A percentile compares a stretch with the other conserved stretches of the same genome.
Conservation (phyloP, 768 basidiomycete genomes). For the Termitomyces sp. region DNA sequence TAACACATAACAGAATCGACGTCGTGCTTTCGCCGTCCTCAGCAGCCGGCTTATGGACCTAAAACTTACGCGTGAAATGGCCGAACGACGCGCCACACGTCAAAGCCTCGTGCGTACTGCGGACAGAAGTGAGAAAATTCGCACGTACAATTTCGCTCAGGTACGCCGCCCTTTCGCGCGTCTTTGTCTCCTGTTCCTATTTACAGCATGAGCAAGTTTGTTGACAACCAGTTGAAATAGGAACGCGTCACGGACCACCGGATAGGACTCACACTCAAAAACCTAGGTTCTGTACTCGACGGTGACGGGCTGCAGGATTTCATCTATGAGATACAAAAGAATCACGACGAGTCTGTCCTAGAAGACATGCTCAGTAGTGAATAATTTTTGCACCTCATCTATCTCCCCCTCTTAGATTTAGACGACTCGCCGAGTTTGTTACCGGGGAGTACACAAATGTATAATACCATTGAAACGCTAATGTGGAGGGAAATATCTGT, state of each 20-base stretch:
- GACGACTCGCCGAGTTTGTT: neutral
- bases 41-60: conserved; percentile 79
- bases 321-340: conserved; percentile 47
- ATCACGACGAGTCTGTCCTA: conserved; percentile 17
- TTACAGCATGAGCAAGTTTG: neutral
- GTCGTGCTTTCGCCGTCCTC: conserved; percentile 90
- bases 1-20: too few species aligned
- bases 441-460: neutral
- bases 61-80: conserved; percentile 66
- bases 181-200: neutral
- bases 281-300: conserved; percentile 59
- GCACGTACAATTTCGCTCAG: conserved; percentile 94
- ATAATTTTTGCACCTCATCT: neutral
- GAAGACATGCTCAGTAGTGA: neutral
- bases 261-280: conserved; percentile 70
- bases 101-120: conserved; percentile 72
- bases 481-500: neutral
- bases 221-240: conserved; percentile 26
- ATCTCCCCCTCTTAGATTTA: neutral
- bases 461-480: neutral
- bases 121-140: conserved; percentile 89
- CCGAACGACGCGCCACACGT: conserved; percentile 62
- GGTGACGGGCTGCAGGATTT: conserved; percentile 57
- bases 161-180: conserved; percentile 23
- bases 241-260: conserved; percentile 93